Evolutionary conservation across 192 early-diverging fungal species (phyloP), one percentile per base, ranked within the genome.

Genomic region (Paraglomus brasilianum): DNA sequence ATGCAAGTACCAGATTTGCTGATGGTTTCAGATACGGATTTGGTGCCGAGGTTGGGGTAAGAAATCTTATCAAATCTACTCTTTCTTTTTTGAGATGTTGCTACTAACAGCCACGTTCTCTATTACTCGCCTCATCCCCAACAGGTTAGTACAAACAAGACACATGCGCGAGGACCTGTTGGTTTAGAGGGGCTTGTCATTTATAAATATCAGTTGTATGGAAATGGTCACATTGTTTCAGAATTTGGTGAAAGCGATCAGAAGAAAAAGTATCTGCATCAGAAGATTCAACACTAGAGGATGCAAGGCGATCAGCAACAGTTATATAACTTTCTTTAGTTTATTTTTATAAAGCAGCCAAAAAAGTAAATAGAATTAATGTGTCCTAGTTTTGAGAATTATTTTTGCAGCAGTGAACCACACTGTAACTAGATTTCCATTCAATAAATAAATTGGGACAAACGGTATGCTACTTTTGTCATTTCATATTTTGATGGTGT

Each of bases 1-100:
- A 99, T 73, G 95, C 95, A 5, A 89, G 86, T 66, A 96, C 94
- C 19, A 81, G 97, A 17, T 97, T 98, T 81, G 93, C 97, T 41
- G 97, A 98, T 75, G 97, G 97, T 7, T 98, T 98, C 87, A 86
- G 95, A 60, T 97, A 96, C 79, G 97, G 97, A 15, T 98, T 98
- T 82, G 97, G 97, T 38, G 91, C 97, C 0, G 97, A 98, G 78
- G 94, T 98, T 67, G 97, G 97, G 30, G 93, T 92, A 71, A 66
- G 71, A 65, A 14, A 38, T 46, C 1, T 67, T 51, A 5, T 30
- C 41, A 47, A 30, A 30, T 30, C 21, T 56, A 4, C 53, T 6
- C 9, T 56, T 46, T 44, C 45, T 22, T 22, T 46, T 15, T 10
- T 21, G 44, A 50, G 51, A 9, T 50, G 10, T 56, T 60, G 42